phyloP scores from a whole-genome alignment of 331 rosid species.

The Malus hybrid region DNA sequence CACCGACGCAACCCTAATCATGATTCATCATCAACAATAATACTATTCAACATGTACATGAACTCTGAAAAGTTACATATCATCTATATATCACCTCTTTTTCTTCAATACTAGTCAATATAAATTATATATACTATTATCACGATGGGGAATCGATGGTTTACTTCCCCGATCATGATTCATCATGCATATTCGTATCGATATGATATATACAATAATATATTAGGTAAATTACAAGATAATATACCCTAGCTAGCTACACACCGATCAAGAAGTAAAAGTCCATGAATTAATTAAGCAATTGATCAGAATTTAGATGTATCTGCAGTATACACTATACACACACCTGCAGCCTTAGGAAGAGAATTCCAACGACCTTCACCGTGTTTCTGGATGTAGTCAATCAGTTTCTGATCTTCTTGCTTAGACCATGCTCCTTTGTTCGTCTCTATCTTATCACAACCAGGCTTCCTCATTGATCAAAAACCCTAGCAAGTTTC shows the following conservation, averaged over 20 bases:
- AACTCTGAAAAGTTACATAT: no score
- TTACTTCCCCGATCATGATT: no score
- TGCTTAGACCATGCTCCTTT: slow-evolving; percentile 72
- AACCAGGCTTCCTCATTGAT: slow-evolving; percentile 55
- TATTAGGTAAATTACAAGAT: background rate
- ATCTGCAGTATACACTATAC: background rate
- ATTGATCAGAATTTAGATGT: background rate
- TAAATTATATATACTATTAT: no score
- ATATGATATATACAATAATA: background rate
- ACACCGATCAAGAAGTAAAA: background rate
- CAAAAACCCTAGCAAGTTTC: background rate
- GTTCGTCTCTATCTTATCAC: slow-evolving; percentile 42
- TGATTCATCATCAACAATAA: no score
- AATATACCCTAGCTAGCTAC: background rate
- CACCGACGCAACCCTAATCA: slow-evolving; percentile 46
- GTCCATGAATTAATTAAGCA: background rate
- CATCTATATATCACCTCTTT: background rate
- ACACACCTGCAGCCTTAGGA: slow-evolving; percentile 56
- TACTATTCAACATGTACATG: background rate
- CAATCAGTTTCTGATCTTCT: slow-evolving; percentile 67
- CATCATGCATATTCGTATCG: background rate
- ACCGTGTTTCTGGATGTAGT: slow-evolving; percentile 43
- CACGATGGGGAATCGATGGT: no score
- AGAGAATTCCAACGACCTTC: slow-evolving; percentile 65
- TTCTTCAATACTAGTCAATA: background rate